Evolutionary conservation across 768 basidiomycete genomes (phyloP), one percentile per base, ranked within the genome.

Genomic region (Butyriboletus loyo): DNA sequence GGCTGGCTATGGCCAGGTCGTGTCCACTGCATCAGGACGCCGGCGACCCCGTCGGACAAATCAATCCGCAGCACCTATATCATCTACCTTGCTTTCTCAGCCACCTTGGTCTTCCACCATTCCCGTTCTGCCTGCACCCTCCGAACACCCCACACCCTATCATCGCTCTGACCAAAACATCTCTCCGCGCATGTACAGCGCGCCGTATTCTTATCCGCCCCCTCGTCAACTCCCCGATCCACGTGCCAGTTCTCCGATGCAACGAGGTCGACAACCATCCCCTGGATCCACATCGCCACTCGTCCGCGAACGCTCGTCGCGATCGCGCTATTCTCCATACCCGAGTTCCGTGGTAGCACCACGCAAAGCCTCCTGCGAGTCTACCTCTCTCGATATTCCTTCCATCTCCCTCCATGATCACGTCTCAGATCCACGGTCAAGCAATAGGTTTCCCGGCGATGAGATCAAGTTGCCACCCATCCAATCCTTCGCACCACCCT

Each of bases 1-100:
- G 57, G 82, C 89, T 31, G 91, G 92, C 8, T 94, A 85, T 67
- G 91, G 92, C 22, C 90, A 92, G 65, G 85, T 93, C 42, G 82
- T 92, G 17, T 74, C 84, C 39, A 76, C 74, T 28, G 76, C 79
- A 30, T 73, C 80, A 25, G 79, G 77, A n/a, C 78, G 85, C 54
- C 80, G 87, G 44, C 78, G 86, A 40, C 70, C 80, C 21, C 78
- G 85, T 32, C 78, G 84, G 51, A 75, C 72, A 30, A 76, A 78
- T 17, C 79, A 77, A 39, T 64, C 70, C 51, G 63, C 64, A 57
- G 62, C 58, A 22, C 57, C 75, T 30, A 64, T 72, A 39, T 61
- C 69, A 24, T 62, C 55, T 57, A 59, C 67, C 63, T 52, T 61
- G 56, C 52, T 70, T 62, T 49, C 73, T 48, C 47, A 70, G 59